phyloP scores from a whole-genome alignment of 2,329 filamentous ascomycete species.

The Colletotrichum noveboracense region DNA sequence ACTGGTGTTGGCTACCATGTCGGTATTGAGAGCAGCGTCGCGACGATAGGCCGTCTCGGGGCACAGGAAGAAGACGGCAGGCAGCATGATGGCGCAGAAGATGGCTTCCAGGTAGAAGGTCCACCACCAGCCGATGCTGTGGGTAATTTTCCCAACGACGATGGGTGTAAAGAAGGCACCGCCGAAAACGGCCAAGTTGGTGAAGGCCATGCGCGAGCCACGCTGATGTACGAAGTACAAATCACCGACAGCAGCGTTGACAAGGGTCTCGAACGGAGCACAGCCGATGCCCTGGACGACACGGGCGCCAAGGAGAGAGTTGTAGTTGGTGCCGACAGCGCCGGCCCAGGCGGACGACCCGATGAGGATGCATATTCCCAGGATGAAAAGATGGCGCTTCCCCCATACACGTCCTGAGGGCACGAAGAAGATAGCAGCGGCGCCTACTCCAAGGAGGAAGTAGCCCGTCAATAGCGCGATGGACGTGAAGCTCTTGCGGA shows the following conservation, averaged over 20 bases:
- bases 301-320: slow-evolving; percentile 76
- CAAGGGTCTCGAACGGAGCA: slow-evolving; percentile 87
- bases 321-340: slow-evolving; percentile 69
- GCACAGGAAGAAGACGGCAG: slow-evolving; percentile 76
- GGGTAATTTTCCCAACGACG: slow-evolving; percentile 86
- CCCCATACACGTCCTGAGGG: slow-evolving; percentile 90
- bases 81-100: slow-evolving; percentile 74
- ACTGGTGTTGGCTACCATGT: slow-evolving; percentile 56
- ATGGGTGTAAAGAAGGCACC: slow-evolving; percentile 77
- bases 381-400: slow-evolving; percentile 85
- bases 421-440: slow-evolving; percentile 84
- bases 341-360: slow-evolving; percentile 81
- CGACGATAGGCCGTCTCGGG: slow-evolving; percentile 81
- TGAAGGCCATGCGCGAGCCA: slow-evolving; percentile 85
- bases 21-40: slow-evolving; percentile 71
- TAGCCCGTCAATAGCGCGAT: slow-evolving; percentile 87
- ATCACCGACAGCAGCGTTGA: slow-evolving; percentile 89
- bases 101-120: slow-evolving; percentile 89
- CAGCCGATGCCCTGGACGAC: slow-evolving; percentile 86
- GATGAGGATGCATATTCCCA: slow-evolving; percentile 78
- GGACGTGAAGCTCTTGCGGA: slow-evolving; percentile 70
- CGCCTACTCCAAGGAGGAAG: slow-evolving; percentile 81
- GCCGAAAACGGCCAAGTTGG: slow-evolving; percentile 63
- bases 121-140: slow-evolving; percentile 81
- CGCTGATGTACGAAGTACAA: slow-evolving; percentile 87